Evolutionary conservation across 176 grass and related monocot species (phyloP).

Genomic region (Rhipidocladum racemiflorum): DNA sequence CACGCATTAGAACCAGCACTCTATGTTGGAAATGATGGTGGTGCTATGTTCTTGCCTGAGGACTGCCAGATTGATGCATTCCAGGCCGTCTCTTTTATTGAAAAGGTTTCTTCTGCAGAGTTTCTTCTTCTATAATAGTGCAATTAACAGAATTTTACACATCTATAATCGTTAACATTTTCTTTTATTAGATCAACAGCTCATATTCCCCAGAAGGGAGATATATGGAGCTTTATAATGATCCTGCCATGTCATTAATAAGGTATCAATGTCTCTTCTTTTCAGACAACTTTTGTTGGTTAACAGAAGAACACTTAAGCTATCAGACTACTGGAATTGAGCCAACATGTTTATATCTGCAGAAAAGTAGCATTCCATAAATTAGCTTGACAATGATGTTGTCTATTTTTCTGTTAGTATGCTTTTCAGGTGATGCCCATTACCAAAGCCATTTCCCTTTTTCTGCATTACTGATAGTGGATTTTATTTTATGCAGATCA

Average conservation of each 20-base stretch:
- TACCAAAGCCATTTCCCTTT: background rate
- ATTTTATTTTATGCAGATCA: constrained; percentile 55
- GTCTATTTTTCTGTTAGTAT: background rate
- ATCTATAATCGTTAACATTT: background rate
- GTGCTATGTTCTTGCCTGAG: constrained; percentile 67
- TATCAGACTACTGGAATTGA: background rate
- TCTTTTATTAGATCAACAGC: constrained; percentile 56
- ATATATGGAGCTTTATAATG: constrained; percentile 81
- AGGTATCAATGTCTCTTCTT: constrained; percentile 49
- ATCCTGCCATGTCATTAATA: constrained; percentile 72
- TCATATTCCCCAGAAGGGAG: constrained; percentile 65
- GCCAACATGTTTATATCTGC: background rate
- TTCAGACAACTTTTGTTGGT: constrained; percentile 4
- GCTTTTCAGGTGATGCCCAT: background rate
- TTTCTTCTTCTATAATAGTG: constrained; percentile 14
- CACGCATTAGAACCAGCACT: constrained; percentile 61
- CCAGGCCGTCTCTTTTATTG: constrained; percentile 74
- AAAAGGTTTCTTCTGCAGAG: constrained; percentile 55
- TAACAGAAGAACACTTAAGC: background rate
- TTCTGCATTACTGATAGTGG: constrained; percentile 1
- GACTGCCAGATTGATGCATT: constrained; percentile 81
- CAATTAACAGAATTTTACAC: background rate
- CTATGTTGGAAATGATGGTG: constrained; percentile 57
- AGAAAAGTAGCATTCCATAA: background rate
- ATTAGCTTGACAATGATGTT: background rate